Evolutionary conservation across 257 asterid species (phyloP), one percentile per base, ranked within the genome.

Genomic region (Petrea volubilis): DNA sequence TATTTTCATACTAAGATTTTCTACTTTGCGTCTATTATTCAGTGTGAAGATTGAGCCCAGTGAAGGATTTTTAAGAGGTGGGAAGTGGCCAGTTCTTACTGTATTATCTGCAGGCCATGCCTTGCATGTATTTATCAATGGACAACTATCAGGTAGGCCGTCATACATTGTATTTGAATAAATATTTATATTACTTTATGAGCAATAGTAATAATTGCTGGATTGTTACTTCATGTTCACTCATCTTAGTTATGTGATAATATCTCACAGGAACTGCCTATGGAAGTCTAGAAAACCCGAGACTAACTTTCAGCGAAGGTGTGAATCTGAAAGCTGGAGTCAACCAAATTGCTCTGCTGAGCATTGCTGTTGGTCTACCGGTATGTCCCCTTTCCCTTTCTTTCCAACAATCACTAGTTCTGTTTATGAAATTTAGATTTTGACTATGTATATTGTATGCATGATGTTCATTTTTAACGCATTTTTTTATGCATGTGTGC

Each of bases 311-410:
- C 83, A 90, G 90, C 10, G 77, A 83, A 64, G 83, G 86, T 2
- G 93, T 95, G 73, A 85, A 87, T 83, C 85, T 95, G 63, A 84
- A 84, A 80, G 91, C 93, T 18, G 99, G 99, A 73, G 85, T 90
- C 17, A 95, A 95, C 88, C 85, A 78, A 77, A 95, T 95, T 51
- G 82, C 98, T 36, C 89, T 95, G 28, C 91, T 95, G 17, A 95
- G 99, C 87, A 95, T 95, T 66, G 89, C 99, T 51, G 99, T 95
- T 78, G 99, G 99, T 70, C 93, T 95, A 60, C 99, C 97, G 77
- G 98, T 95, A 71, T 18, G 91, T 75, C 71, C 59, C 68, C 79
- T 74, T 60, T 78, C 64, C 66, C 38, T 72, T 47, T 38, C 77
- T 67, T 65, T 21, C 44, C 18, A 43, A 25, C 21, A 17, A 14